Evolutionary conservation across 768 basidiomycete genomes (phyloP).

Genomic region (Naematelia encephala): DNA sequence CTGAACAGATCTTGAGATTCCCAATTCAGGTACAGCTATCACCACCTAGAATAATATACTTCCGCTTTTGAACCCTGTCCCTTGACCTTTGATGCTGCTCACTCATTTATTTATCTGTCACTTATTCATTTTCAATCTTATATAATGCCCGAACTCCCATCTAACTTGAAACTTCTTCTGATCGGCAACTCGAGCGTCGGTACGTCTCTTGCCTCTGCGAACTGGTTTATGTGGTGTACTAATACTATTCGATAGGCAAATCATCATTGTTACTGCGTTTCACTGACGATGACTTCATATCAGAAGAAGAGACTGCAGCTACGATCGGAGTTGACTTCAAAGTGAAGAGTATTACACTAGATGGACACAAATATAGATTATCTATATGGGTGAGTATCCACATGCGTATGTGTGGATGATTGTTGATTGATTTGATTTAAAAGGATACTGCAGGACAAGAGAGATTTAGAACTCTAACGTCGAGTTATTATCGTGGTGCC

Average conservation of each 20-base stretch:
- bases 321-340: constrained; percentile 54
- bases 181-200: constrained; percentile 63
- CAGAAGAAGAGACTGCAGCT: constrained; percentile 58
- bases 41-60: too few species aligned
- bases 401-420: background rate
- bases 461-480: constrained; percentile 90
- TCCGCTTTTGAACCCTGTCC: too few species aligned
- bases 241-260: constrained; percentile 37
- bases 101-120: background rate
- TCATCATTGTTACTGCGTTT: constrained; percentile 81
- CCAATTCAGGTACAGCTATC: too few species aligned
- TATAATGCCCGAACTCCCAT: background rate
- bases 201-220: constrained; percentile 55
- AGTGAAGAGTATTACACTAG: constrained; percentile 50
- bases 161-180: constrained; percentile 48
- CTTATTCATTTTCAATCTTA: background rate
- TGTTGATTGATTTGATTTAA: constrained; percentile 1
- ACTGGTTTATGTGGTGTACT: background rate
- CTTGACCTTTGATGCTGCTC: too few species aligned
- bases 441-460: constrained; percentile 97
- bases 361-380: constrained; percentile 61
- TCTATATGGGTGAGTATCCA: constrained; percentile 80
- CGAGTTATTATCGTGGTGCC: constrained; percentile 78
- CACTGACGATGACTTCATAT: constrained; percentile 92
- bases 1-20: too few species aligned